Conservation (phyloP, 129 eudicot genomes). For the Mikania micrantha region DNA sequence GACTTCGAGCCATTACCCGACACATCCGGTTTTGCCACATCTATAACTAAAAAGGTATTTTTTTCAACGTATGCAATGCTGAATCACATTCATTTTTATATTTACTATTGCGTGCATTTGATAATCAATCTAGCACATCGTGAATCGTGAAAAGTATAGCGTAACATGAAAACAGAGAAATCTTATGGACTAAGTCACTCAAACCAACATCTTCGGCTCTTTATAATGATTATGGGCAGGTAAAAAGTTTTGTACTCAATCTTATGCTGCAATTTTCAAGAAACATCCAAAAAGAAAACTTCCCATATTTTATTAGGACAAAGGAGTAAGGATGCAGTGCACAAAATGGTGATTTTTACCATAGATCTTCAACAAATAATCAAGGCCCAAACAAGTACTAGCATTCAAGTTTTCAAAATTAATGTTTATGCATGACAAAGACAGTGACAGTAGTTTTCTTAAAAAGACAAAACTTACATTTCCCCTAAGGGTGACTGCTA, state of each 20-base stretch:
- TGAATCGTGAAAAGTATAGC: neutral
- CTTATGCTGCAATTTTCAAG: neutral
- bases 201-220: neutral
- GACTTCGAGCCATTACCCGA: neutral
- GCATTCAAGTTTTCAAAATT: neutral
- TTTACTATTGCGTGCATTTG: neutral
- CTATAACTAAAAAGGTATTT: neutral
- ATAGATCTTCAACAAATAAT: neutral
- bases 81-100: neutral
- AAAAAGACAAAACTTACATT: slow-evolving; percentile 42
- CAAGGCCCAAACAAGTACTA: neutral
- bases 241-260: neutral
- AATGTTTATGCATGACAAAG: neutral
- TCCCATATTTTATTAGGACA: neutral
- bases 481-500: slow-evolving; percentile 87
- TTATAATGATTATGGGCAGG: neutral
- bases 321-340: neutral
- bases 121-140: neutral
- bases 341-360: neutral
- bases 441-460: neutral
- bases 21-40: neutral
- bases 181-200: neutral
- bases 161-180: neutral
- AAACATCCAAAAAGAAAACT: neutral
- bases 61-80: neutral